Conservation (phyloP, 2,329 filamentous ascomycete species). For the Fusarium compactum region DNA sequence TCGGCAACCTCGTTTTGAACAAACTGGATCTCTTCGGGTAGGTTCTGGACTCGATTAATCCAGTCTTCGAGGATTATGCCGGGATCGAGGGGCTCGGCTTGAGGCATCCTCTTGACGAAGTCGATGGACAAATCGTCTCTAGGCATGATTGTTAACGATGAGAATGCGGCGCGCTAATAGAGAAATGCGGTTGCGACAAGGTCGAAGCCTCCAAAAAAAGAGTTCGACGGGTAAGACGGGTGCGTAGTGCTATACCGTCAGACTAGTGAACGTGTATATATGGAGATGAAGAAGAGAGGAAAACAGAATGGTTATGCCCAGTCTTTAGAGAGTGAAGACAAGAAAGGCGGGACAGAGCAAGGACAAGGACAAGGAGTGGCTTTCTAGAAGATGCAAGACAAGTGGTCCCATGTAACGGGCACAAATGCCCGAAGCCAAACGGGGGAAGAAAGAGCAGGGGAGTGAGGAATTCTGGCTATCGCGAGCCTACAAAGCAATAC, state of each 20-base stretch:
- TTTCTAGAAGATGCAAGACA: conserved; percentile 28
- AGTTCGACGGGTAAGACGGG: conserved; percentile 34
- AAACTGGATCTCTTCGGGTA: conserved; percentile 85
- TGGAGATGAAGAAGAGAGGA: conserved; percentile 25
- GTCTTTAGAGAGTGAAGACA: background rate
- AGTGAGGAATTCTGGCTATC: conserved; percentile 43
- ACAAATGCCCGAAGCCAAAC: conserved; percentile 21
- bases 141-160: conserved; percentile 74
- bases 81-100: conserved; percentile 71
- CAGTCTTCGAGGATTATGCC: conserved; percentile 83
- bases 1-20: conserved; percentile 85
- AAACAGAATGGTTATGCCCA: conserved; percentile 2
- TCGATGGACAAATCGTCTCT: conserved; percentile 80
- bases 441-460: conserved; percentile 34
- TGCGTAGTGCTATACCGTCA: conserved; percentile 23
- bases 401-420: conserved; percentile 44
- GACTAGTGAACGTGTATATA: conserved; percentile 5
- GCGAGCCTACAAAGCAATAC: conserved; percentile 45
- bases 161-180: conserved; percentile 41
- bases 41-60: conserved; percentile 79
- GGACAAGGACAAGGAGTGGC: conserved; percentile 34
- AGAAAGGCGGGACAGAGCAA: conserved; percentile 15
- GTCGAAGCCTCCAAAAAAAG: conserved; percentile 38
- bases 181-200: conserved; percentile 39
- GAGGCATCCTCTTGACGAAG: conserved; percentile 75